A percentile compares a stretch with the other conserved stretches of the same genome.
These are phyloP conservation scores for Claviceps spartinae DNA, from an alignment of 2,329 filamentous ascomycete species.

Conservation along the genomic window DNA sequence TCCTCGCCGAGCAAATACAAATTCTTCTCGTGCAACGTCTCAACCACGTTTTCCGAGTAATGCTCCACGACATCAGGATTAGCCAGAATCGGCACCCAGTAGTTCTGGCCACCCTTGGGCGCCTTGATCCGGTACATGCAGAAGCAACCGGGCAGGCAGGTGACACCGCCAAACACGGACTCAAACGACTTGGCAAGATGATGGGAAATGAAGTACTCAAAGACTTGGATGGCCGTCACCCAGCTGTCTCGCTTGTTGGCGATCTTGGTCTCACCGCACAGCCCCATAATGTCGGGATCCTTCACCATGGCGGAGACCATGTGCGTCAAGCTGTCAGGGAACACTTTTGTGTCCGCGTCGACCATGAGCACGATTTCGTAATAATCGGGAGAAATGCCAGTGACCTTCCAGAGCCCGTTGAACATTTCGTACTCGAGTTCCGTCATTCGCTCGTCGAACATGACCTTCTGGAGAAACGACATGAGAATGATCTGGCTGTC, in stretches of 20 bases:
- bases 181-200: constrained; percentile 96
- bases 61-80: constrained; percentile 98
- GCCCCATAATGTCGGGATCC: constrained; percentile 96
- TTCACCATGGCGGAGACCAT: constrained; percentile 99
- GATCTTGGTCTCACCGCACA: constrained; percentile 98
- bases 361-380: constrained; percentile 99
- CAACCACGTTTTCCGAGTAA: constrained; percentile 97
- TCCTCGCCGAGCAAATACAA: constrained; percentile 83
- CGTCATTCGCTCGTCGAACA: constrained; percentile 99
- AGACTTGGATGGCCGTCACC: constrained; percentile 97
- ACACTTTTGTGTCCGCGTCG: constrained; percentile 97
- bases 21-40: constrained; percentile 97
- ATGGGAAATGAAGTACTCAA: constrained; percentile 99
- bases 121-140: constrained; percentile 99
- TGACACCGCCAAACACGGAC: constrained; percentile 96
- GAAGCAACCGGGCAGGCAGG: constrained; percentile 95
- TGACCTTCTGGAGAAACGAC: constrained; percentile 99
- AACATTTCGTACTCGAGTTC: constrained; percentile 99
- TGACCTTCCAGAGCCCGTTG: constrained; percentile 97
- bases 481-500: constrained; percentile 98
- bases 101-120: constrained; percentile 95
- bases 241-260: constrained; percentile 92
- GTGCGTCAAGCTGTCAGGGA: constrained; percentile 94
- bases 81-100: constrained; percentile 96
- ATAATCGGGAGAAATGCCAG: constrained; percentile 93